phyloP scores from a whole-genome alignment of 768 basidiomycete genomes.

The Tulasnella sp. region DNA sequence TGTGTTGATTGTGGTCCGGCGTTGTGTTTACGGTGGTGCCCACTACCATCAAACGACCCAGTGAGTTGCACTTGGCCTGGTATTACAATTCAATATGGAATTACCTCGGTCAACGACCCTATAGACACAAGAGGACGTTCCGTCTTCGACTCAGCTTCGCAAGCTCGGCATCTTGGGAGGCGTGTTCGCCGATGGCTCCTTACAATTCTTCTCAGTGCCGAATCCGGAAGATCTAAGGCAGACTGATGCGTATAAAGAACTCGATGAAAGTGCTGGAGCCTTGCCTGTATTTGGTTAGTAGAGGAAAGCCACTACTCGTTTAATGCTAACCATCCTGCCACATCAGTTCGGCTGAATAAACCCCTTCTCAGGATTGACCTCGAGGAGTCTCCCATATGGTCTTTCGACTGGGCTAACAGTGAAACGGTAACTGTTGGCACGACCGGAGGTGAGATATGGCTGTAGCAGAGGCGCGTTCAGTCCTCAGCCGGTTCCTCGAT shows the following conservation, averaged over 20 bases:
- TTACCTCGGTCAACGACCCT: constrained; percentile 25
- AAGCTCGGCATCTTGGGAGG: constrained; percentile 86
- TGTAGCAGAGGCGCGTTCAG: background rate
- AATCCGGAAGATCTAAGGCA: constrained; percentile 61
- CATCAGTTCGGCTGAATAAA: constrained; percentile 59
- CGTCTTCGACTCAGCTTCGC: constrained; percentile 39
- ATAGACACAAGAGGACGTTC: constrained; percentile 34
- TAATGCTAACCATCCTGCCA: background rate
- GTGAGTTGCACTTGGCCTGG: constrained; percentile 42
- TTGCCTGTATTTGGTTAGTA: constrained; percentile 10
- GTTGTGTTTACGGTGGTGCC: constrained; percentile 90
- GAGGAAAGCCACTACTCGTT: background rate
- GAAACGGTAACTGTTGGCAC: constrained; percentile 80
- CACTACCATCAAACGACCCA: constrained; percentile 75
- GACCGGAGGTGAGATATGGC: constrained; percentile 64
- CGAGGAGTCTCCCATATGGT: constrained; percentile 74
- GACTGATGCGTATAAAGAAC: background rate
- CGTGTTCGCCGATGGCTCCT: constrained; percentile 83
- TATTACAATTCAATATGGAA: background rate
- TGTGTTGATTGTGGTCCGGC: constrained; percentile 82
- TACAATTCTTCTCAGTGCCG: constrained; percentile 78
- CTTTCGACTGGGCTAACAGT: constrained; percentile 90
- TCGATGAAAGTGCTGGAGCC: constrained; percentile 38
- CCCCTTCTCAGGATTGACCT: constrained; percentile 75
- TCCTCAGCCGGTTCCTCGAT: background rate